A percentile compares a stretch with the other conserved stretches of the same genome.
These are phyloP conservation scores for Melanogaster broomeanus DNA, from an alignment of 768 basidiomycete species.

Conservation along the genomic window DNA sequence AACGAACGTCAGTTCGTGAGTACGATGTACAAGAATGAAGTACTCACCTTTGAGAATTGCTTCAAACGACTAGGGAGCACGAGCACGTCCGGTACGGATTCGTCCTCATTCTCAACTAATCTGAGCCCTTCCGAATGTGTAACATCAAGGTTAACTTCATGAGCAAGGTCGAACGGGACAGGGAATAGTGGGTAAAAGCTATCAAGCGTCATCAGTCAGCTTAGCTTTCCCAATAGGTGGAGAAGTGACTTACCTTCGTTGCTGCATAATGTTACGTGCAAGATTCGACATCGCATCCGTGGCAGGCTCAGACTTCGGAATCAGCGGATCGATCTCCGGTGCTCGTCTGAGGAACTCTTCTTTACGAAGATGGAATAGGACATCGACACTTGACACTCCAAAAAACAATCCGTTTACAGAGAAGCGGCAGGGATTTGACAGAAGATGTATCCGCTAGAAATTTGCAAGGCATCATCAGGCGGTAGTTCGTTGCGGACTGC, in stretches of 20 bases:
- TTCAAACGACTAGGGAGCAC: constrained; percentile 87
- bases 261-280: constrained; percentile 80
- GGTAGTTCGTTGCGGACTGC: background rate
- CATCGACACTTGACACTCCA: constrained; percentile 81
- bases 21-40: background rate
- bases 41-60: constrained; percentile 82
- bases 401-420: constrained; percentile 83
- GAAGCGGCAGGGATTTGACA: constrained; percentile 89
- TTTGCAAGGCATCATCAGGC: background rate
- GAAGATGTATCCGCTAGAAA: constrained; percentile 66
- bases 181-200: constrained; percentile 98
- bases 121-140: constrained; percentile 64
- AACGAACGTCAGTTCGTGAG: background rate
- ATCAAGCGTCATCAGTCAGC: constrained; percentile 1
- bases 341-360: constrained; percentile 77
- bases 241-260: constrained; percentile 64
- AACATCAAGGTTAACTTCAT: constrained; percentile 89
- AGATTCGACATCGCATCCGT: constrained; percentile 79
- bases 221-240: background rate
- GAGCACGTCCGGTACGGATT: constrained; percentile 76
- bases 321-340: constrained; percentile 56
- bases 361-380: constrained; percentile 84
- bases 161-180: constrained; percentile 66
- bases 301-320: constrained; percentile 43
- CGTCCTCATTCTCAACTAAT: constrained; percentile 34